Base-by-base conservation (phyloP, 805 yeast genomes). In the Millerozyma miso region DNA sequence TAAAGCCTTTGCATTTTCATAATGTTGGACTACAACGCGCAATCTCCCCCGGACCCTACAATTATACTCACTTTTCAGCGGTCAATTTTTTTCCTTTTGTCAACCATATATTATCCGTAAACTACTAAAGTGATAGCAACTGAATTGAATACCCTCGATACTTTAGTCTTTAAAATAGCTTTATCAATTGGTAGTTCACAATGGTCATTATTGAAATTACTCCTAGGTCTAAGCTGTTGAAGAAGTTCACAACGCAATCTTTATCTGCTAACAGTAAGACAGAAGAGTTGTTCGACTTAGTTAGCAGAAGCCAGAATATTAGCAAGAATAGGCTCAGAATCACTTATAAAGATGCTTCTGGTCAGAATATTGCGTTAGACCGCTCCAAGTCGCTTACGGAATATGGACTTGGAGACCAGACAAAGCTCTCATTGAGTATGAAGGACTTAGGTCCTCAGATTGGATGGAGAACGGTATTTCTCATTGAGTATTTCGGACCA, bases 371-470 rank as follows among this genome's bases (percentile, higher is more conserved):
- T 13, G 75, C 81, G 3, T 61, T 81, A 56, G 71, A 70, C 43
- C 55, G 64, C 18, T 67, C 67, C 33, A 69, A 71, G 41, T 60
- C 76, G 14, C 64, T 83, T 33, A 62, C 59, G 26, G 71, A 64
- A n/a, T 74, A 74, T 45, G 77, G 78, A 1, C 56, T 69, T 34
- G 64, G 66, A 17, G 66, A 61, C 8, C 62, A 57, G 0, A 55
- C 54, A 10, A 36, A 48, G 2, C 51, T 69, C 7, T 54, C 71
- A 18, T 71, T 65, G 12, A 77, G 67, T 49, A 85, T 85, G 42
- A 90, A 91, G 62, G 99, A 91, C 58, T 71, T 91, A 47, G 99
- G 99, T 16, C 89, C 90, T 0, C 99, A 93, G 65, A 79, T 93
- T 45, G 81, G 83, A 3, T 93, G 97, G 97, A 78, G 85, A 65